These are phyloP conservation scores for Nicotiana paniculata DNA, from an alignment of 257 asterid species.

Conservation along the genomic window DNA sequence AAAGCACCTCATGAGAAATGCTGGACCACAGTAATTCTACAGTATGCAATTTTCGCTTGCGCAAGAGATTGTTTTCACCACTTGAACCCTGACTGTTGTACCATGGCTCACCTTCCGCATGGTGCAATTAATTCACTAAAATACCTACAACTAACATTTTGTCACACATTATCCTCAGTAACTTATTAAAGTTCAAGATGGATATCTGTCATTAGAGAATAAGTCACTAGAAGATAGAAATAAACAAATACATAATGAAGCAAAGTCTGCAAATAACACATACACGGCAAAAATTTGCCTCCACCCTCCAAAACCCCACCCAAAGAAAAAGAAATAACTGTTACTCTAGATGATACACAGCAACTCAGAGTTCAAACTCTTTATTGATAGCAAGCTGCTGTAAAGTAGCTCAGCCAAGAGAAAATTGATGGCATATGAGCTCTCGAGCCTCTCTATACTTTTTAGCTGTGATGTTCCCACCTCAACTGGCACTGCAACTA, in stretches of 20 bases:
- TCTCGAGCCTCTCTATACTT: slow-evolving; percentile 17
- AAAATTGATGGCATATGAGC: slow-evolving; percentile 50
- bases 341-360: slow-evolving; percentile 15
- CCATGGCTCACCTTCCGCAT: neutral
- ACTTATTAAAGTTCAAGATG: neutral
- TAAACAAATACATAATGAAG: neutral
- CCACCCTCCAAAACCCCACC: slow-evolving; percentile 1
- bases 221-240: neutral
- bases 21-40: too few species aligned
- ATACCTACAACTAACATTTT: neutral
- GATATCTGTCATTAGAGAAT: neutral
- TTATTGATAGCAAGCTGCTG: slow-evolving; percentile 32
- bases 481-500: slow-evolving; percentile 35
- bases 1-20: neutral
- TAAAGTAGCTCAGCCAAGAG: slow-evolving; percentile 52
- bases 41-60: neutral
- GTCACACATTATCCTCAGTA: neutral
- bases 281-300: neutral
- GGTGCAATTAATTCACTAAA: neutral
- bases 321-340: slow-evolving; percentile 9
- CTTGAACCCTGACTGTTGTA: neutral
- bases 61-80: neutral
- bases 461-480: slow-evolving; percentile 9
- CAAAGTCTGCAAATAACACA: neutral
- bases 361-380: slow-evolving; percentile 15